A percentile compares a stretch with the other conserved stretches of the same genome.
These are phyloP conservation scores for Geotrichum cucujoidarum DNA, from an alignment of 1,139 yeast genomes.

Conservation along the genomic window DNA sequence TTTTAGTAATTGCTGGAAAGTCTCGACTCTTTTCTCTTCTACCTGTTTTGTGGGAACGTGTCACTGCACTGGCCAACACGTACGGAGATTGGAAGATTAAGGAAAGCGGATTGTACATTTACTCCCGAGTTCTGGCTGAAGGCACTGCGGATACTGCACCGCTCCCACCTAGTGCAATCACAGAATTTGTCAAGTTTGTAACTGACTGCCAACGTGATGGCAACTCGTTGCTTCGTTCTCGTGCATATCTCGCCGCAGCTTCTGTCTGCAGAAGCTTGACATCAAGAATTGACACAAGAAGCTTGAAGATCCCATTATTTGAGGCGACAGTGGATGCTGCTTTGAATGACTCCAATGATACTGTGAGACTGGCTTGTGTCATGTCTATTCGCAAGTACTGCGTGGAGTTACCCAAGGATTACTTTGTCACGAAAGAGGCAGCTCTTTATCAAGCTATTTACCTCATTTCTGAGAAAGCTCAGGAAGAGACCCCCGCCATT, in stretches of 20 bases:
- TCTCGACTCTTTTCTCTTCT: slow-evolving; percentile 16
- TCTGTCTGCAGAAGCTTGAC: slow-evolving; percentile 21
- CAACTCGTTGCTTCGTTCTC: slow-evolving; percentile 24
- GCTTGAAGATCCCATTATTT: slow-evolving; percentile 21
- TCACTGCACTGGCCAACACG: slow-evolving; percentile 3
- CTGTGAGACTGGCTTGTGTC: slow-evolving; percentile 25
- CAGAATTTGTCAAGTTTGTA: slow-evolving; percentile 16
- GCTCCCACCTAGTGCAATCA: slow-evolving; percentile 19
- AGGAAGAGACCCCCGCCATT: slow-evolving; percentile 76
- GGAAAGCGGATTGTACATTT: slow-evolving; percentile 22
- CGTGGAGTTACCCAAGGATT: slow-evolving; percentile 20
- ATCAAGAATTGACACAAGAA: slow-evolving; percentile 15
- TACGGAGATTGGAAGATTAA: slow-evolving; percentile 18
- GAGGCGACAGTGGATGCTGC: slow-evolving; percentile 23
- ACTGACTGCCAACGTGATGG: slow-evolving; percentile 16
- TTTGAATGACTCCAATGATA: slow-evolving; percentile 20
- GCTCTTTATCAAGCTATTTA: slow-evolving; percentile 33
- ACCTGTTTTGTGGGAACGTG: slow-evolving; percentile 14
- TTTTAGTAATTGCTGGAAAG: slow-evolving; percentile 21
- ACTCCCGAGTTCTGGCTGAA: slow-evolving; percentile 18
- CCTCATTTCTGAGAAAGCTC: slow-evolving; percentile 56
- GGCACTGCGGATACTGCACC: slow-evolving; percentile 19
- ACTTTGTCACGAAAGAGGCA: slow-evolving; percentile 15
- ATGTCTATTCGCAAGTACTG: slow-evolving; percentile 24
- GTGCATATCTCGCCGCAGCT: slow-evolving; percentile 26